Percentiles rank a stretch among this genome's conserved stretches.
Conservation (phyloP, 2,329 filamentous ascomycete species). For the Colletotrichum nymphaeae region DNA sequence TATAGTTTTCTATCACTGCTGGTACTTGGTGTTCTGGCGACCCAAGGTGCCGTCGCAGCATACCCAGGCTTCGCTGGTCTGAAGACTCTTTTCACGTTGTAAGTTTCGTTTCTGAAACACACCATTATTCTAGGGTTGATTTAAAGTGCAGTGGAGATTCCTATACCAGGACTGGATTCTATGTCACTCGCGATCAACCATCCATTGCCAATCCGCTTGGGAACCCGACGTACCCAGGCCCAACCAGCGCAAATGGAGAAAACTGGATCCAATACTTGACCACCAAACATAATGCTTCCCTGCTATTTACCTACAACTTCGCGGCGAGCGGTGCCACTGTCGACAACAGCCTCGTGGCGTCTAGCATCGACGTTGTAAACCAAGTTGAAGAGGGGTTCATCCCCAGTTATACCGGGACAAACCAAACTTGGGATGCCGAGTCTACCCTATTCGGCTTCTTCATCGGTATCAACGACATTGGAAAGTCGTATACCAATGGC, state of each 20-base stretch:
- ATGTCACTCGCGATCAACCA: constrained; percentile 51
- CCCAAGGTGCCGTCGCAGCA: not conserved
- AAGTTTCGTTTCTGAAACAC: fast-evolving
- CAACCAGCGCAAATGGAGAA: constrained; percentile 58
- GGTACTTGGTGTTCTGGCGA: not conserved
- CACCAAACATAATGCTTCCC: not conserved
- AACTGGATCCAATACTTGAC: constrained; percentile 68
- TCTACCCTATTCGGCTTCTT: constrained; percentile 60
- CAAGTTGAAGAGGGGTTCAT: constrained; percentile 59
- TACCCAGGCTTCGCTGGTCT: not conserved
- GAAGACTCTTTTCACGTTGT: constrained; percentile 12
- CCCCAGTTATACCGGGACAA: not conserved
- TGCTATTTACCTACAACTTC: not conserved
- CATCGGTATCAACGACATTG: constrained; percentile 69
- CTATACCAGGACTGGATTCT: constrained; percentile 47
- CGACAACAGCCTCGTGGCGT: constrained; percentile 54
- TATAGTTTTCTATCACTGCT: not conserved
- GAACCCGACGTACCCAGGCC: constrained; percentile 58
- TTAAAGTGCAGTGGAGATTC: constrained; percentile 64
- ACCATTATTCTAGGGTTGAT: constrained; percentile 33
- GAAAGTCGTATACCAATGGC: constrained; percentile 45
- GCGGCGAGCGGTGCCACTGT: not conserved
- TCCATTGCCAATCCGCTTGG: constrained; percentile 47
- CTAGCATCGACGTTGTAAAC: constrained; percentile 61
- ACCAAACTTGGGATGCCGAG: constrained; percentile 48